phyloP scores from a whole-genome alignment of 495 filamentous ascomycete genomes.

The Beverwykella pulmonaria region DNA sequence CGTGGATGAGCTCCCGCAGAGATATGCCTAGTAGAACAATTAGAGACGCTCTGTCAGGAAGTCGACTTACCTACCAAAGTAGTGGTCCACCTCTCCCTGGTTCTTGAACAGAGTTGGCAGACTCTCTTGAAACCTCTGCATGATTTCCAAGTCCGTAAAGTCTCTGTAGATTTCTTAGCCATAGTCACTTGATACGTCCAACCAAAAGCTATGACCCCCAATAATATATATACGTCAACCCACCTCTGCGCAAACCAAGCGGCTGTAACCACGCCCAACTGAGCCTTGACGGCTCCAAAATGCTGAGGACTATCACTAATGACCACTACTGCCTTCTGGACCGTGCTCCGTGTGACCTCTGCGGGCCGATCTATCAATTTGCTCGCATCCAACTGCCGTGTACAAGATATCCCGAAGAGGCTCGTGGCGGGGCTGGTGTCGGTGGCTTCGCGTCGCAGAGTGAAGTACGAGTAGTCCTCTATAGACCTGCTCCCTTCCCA shows the following conservation, averaged over 20 bases:
- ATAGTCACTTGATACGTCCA: slow-evolving; percentile 2
- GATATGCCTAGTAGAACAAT: slow-evolving; percentile 64
- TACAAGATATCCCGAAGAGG: slow-evolving; percentile 95
- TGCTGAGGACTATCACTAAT: slow-evolving; percentile 79
- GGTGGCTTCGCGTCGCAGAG: slow-evolving; percentile 71
- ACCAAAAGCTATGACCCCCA: neutral
- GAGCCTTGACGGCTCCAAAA: slow-evolving; percentile 65
- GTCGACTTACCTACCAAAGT: slow-evolving; percentile 63
- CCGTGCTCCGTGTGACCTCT: slow-evolving; percentile 92
- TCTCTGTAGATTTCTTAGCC: slow-evolving; percentile 51
- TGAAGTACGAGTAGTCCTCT: slow-evolving; percentile 99
- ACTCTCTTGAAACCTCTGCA: slow-evolving; percentile 89
- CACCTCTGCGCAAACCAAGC: slow-evolving; percentile 98
- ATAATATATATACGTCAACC: slow-evolving; percentile 43
- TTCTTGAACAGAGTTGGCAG: slow-evolving; percentile 67
- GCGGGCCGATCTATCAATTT: slow-evolving; percentile 73
- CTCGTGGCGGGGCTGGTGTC: slow-evolving; percentile 67
- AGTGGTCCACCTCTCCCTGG: slow-evolving; percentile 76
- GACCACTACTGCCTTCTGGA: slow-evolving; percentile 98
- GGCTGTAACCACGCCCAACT: slow-evolving; percentile 82
- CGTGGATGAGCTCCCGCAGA: slow-evolving; percentile 85
- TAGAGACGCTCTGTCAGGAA: slow-evolving; percentile 34
- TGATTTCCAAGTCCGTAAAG: slow-evolving; percentile 72
- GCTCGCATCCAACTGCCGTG: slow-evolving; percentile 81
- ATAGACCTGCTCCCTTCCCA: slow-evolving; percentile 60